Evolutionary conservation across 306 rosid genomes (phyloP).

Genomic region (Spatholobus suberectus): DNA sequence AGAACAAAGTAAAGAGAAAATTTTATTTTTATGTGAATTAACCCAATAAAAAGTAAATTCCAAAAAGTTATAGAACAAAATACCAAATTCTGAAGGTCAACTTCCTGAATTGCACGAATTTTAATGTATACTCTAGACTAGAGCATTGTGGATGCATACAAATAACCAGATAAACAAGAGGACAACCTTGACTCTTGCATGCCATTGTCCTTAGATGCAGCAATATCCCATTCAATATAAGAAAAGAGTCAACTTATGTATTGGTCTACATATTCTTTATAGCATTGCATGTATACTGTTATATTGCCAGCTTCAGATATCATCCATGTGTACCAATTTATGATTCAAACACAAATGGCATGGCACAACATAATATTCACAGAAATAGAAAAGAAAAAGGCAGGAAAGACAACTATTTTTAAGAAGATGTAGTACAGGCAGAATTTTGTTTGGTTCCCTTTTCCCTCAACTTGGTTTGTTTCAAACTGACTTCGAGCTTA

Average conservation of each 20-base stretch:
- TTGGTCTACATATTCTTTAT: not conserved
- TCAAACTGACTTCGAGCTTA: not conserved
- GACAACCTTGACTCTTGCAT: not conserved
- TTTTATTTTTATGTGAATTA: not conserved
- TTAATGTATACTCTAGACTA: not conserved
- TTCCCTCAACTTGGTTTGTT: conserved; percentile 1
- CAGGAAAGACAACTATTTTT: not conserved
- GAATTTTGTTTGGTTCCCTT: not conserved
- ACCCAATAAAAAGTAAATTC: not conserved
- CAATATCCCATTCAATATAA: not conserved
- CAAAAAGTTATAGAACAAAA: not conserved
- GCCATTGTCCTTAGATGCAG: not conserved
- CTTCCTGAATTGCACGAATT: conserved; percentile 19
- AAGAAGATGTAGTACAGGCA: not conserved
- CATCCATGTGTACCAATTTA: not conserved
- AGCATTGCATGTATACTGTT: conserved; percentile 1
- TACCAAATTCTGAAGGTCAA: conserved; percentile 25
- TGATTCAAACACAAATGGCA: conserved; percentile 8
- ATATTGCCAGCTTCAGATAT: not conserved
- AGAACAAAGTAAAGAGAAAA: not conserved
- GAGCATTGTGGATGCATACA: conserved; percentile 16
- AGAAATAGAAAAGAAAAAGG: not conserved
- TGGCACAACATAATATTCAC: not conserved
- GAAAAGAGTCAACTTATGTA: not conserved
- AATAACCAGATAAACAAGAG: conserved; percentile 2